Base-by-base conservation (phyloP, 805 yeast species). In the Spathaspora gorwiae region DNA sequence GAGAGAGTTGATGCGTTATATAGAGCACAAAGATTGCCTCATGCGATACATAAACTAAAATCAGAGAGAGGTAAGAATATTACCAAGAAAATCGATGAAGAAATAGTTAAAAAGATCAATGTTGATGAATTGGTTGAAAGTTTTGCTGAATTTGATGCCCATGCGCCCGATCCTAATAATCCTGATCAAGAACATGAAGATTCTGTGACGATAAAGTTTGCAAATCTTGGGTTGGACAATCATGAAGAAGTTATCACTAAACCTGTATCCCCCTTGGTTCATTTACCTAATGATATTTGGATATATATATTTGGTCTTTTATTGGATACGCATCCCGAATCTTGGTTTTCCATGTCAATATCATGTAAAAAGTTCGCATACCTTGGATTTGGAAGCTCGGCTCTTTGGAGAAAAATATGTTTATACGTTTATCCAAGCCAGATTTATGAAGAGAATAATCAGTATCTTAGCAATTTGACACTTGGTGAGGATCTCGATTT, bases 1-100 rank as follows among this genome's bases (percentile, higher is more conserved):
- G 69, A 64, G 6, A 74, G 74, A 45, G 90, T 90, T 5, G 96
- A 90, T 57, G 65, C 76, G 40, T 62, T 78, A 19, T 88, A 88
- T 60, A 71, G 95, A 42, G 73, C 78, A 50, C 72, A 73, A 40
- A 63, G 79, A 11, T 71, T 75, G 6, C 77, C 76, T 2, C 72
- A 68, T 39, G 64, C 70, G 50, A 59, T 68, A 6, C 46, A 64
- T 8, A 59, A 63, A 40, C 47, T 55, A 30, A 52, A 52, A 32
- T 53, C 48, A 34, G 55, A 56, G 43, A 40, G 61, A 38, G 63
- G 72, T 32, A 61, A 61, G 43, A 66, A 68, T 49, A 52, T 59
- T 3, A 47, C 56, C 6, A 48, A 48, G 8, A 54, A 59, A 47
- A 55, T 65, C 40, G 78, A 75, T 49, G 73, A 70, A 35, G 54